phyloP scores from a whole-genome alignment of 2,329 filamentous ascomycete genomes.

The Diaporthe destruens region DNA sequence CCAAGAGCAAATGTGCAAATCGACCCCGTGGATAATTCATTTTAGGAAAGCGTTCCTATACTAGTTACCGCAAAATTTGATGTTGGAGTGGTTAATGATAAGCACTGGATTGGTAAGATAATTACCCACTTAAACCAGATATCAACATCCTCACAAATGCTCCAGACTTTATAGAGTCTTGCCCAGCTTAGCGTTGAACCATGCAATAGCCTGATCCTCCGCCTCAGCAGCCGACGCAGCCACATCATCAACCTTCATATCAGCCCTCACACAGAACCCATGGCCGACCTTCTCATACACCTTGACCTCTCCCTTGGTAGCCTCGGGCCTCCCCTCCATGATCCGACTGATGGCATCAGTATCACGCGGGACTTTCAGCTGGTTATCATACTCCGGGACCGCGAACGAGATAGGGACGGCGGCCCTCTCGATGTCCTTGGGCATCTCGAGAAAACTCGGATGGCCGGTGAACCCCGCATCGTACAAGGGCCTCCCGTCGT shows the following conservation, averaged over 20 bases:
- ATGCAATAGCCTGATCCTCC: constrained; percentile 51
- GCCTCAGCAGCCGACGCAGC: constrained; percentile 48
- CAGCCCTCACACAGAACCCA: constrained; percentile 56
- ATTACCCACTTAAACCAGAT: no score
- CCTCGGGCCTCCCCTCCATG: constrained; percentile 51
- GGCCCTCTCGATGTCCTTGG: constrained; percentile 61
- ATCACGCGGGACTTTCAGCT: constrained; percentile 49
- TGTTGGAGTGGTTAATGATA: no score
- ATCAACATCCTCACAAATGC: no score
- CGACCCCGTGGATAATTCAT: background rate
- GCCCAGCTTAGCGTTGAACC: constrained; percentile 48
- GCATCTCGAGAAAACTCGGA: constrained; percentile 62
- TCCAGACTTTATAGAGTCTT: background rate
- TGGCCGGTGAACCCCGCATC: constrained; percentile 67
- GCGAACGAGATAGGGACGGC: constrained; percentile 60
- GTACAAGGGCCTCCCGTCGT: constrained; percentile 56
- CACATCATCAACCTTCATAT: constrained; percentile 46
- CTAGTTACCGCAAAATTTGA: no score
- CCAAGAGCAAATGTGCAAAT: background rate
- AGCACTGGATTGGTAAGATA: no score
- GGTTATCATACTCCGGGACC: constrained; percentile 59
- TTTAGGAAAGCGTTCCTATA: background rate
- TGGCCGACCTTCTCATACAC: constrained; percentile 56
- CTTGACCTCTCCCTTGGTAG: constrained; percentile 52
- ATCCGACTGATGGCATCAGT: constrained; percentile 52